Evolutionary conservation across 2,329 filamentous ascomycete genomes (phyloP).

Genomic region (Endoconidiophora laricicola): DNA sequence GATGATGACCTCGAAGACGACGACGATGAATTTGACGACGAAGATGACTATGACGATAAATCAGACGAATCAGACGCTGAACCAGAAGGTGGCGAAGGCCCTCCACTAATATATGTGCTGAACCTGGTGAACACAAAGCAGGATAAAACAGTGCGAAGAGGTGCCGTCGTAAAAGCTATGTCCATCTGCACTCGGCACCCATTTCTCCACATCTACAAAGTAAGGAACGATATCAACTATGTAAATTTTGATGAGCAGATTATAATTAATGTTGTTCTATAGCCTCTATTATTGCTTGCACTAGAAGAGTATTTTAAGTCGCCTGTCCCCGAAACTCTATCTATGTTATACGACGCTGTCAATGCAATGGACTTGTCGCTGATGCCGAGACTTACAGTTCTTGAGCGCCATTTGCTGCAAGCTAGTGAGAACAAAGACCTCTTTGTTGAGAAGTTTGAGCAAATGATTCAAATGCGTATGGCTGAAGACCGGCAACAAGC

Average conservation of each 20-base stretch:
- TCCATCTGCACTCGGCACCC: constrained; percentile 95
- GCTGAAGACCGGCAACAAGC: constrained; percentile 40
- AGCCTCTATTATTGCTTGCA: constrained; percentile 78
- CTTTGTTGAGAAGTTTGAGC: constrained; percentile 94
- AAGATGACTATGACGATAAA: constrained; percentile 35
- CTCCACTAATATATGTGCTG: constrained; percentile 87
- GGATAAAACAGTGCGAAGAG: constrained; percentile 81
- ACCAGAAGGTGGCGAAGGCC: constrained; percentile 59
- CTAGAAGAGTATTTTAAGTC: constrained; percentile 95
- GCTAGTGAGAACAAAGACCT: constrained; percentile 88
- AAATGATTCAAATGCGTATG: constrained; percentile 74
- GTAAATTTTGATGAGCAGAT: constrained; percentile 11
- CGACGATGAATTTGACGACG: constrained; percentile 28
- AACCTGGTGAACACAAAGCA: constrained; percentile 98
- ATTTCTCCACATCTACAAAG: constrained; percentile 97
- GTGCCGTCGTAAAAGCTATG: constrained; percentile 94
- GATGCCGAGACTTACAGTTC: constrained; percentile 67
- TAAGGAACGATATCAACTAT: constrained; percentile 19
- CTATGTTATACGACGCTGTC: constrained; percentile 76
- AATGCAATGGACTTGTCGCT: constrained; percentile 94
- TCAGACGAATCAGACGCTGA: constrained; percentile 42
- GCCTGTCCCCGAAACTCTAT: constrained; percentile 72
- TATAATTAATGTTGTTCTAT: background rate
- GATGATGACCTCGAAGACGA: constrained; percentile 32
- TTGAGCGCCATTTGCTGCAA: constrained; percentile 76